phyloP scores from a whole-genome alignment of 495 filamentous ascomycete species.

The Talaromyces nanjingensis region DNA sequence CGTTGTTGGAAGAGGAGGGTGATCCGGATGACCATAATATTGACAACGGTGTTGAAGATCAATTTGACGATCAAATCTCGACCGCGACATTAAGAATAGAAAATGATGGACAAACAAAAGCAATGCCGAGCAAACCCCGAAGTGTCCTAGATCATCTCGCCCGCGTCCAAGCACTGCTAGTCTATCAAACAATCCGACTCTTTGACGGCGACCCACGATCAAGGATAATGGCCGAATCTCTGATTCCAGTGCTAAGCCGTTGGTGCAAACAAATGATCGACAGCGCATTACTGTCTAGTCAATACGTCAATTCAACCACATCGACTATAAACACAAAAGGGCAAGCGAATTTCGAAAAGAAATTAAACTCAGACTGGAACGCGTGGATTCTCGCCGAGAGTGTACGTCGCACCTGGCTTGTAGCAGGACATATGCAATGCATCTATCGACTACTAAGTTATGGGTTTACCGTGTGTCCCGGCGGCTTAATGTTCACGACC shows the following conservation, averaged over 20 bases:
- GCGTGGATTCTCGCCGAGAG: slow-evolving; percentile 9
- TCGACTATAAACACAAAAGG: background rate
- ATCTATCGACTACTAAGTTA: slow-evolving; percentile 5
- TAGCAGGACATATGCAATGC: slow-evolving; percentile 7
- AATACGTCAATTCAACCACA: background rate
- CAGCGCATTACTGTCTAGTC: slow-evolving; percentile 6
- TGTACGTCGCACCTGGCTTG: slow-evolving; percentile 9
- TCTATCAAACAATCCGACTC: slow-evolving; percentile 42
- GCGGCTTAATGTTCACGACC: slow-evolving; percentile 7
- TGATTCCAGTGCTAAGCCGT: slow-evolving; percentile 30
- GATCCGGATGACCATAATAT: background rate
- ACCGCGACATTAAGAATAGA: background rate
- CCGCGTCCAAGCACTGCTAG: slow-evolving; percentile 26
- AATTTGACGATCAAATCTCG: background rate
- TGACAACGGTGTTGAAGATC: background rate
- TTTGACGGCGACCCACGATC: slow-evolving; percentile 50
- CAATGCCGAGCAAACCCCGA: slow-evolving; percentile 12
- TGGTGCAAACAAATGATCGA: slow-evolving; percentile 8
- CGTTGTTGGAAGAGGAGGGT: slow-evolving; percentile 26
- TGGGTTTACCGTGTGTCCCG: background rate
- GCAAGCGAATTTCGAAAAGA: background rate
- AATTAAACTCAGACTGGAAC: slow-evolving; percentile 3
- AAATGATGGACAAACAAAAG: background rate
- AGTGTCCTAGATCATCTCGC: slow-evolving; percentile 26
- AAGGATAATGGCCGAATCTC: slow-evolving; percentile 37